Evolutionary conservation across 2,329 filamentous ascomycete species (phyloP), one percentile per base, ranked within the genome.

Genomic region (Periconia sp.): DNA sequence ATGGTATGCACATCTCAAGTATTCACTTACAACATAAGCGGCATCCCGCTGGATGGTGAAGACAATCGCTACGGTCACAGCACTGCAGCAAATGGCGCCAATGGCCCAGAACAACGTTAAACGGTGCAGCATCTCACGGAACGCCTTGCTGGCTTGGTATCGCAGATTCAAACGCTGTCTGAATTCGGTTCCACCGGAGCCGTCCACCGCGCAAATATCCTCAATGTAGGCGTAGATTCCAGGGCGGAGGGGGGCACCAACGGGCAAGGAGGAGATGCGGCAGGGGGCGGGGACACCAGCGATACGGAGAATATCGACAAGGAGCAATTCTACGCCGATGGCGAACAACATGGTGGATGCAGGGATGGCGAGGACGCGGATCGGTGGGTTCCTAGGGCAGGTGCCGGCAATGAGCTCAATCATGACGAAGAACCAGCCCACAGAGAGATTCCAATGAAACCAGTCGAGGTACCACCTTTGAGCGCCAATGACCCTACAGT

Each of bases 371-470:
- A 83, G 75, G 27, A 83, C 71, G 17, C 81, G 79, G 58, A 82
- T 81, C 0, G 78, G 78, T 1, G 79, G 79, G 56, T 81, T 62
- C 40, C 73, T 66, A 2, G 75, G 77, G 51, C 76, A 70, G 37
- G 79, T 79, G 50, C 79, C 79, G 47, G 81, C 76, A 58, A 84
- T 81, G 19, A 83, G 73, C 59, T 83, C 81, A 46, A 82, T 74
- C 79, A 83, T 82, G 62, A 84, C 76, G 52, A 82, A 77, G 45
- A 82, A 74, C 80, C 81, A 83, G 13, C 77, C 80, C 2, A 82
- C 61, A 2, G 77, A 78, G 44, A 82, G 77, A 58, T 82, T 82
- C 81, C 81, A 83, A 53, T 84, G 82, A 64, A 84, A 83, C 74
- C 77, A 83, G 54, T 84, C 82, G 15, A 84, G 72, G 53, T 77